Evolutionary conservation across 768 basidiomycete species (phyloP), one percentile per base, ranked within the genome.

Genomic region (Scleroderma bovista): DNA sequence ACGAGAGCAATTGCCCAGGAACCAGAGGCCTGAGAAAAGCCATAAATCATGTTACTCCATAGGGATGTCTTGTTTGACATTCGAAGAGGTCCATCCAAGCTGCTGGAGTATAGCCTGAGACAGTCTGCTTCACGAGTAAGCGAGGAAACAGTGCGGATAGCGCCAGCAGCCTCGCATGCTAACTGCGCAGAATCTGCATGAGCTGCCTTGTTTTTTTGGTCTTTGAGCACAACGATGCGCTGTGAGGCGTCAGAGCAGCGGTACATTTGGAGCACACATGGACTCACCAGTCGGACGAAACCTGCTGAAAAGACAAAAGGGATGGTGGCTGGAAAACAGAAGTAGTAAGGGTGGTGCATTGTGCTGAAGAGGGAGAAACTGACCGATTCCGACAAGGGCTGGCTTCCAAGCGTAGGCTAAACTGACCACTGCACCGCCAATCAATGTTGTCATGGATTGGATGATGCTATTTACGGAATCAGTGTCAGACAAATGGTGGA

Each of bases 141-240:
- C 1, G 84, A 76, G 9, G 93, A 92, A 24, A 97, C 93, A 1
- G 94, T 96, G 31, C 89, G 80, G 57, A 97, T 94, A 7, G 94
- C 78, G 8, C 79, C 85, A 24, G 92, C 90, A 31, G 92, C 91
- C 66, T 97, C 94, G 57, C 92, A 93, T 34, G 93, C 93, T 19
- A 93, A 64, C 52, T 95, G 91, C 5, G 93, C 90, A 26, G 88
- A 91, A 4, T 68, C 67, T 57, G 85, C 88, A 61, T 97, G 90
- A 0, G 83, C 73, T 57, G 76, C 75, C 69, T 90, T 91, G 74
- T 91, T 93, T 53, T 73, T 66, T 61, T 88, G 81, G 59, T 90
- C 93, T 65, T 94, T 95, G 53, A 93, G 70, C 1, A 93, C 88
- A 52, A 96, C 92, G 39, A 95, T 86, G 24, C 79, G 84, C 75